Evolutionary conservation across 116 monocot genomes (phyloP).

Genomic region (Cymodocea nodosa): DNA sequence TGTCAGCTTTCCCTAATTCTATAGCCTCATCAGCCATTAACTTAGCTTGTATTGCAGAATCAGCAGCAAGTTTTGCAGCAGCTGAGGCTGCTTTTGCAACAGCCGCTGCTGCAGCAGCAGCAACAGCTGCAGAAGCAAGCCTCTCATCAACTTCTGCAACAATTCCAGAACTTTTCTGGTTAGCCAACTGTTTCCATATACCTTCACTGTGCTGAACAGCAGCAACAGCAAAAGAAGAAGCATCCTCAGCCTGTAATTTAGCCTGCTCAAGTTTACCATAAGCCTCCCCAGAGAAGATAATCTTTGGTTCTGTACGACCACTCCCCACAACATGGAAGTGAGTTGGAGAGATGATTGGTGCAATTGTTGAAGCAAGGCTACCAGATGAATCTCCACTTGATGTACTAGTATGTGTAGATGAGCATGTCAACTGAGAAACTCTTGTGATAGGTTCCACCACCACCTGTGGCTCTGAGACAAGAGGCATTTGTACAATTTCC

Average conservation of each 20-base stretch:
- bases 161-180: conserved; percentile 35
- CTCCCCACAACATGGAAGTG: conserved; percentile 33
- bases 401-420: conserved; percentile 12
- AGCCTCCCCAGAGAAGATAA: conserved; percentile 52
- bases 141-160: conserved; percentile 48
- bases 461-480: conserved; percentile 13
- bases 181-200: conserved; percentile 62
- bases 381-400: conserved; percentile 14
- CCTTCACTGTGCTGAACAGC: conserved; percentile 52
- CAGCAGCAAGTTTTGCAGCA: conserved; percentile 78
- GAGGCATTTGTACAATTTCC: too few species aligned
- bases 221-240: conserved; percentile 57
- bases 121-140: conserved; percentile 81
- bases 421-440: conserved; percentile 2
- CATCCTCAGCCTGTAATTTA: conserved; percentile 69
- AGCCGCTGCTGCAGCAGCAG: conserved; percentile 54
- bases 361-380: conserved; percentile 11
- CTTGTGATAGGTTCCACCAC: conserved; percentile 20
- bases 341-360: conserved; percentile 18
- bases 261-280: conserved; percentile 60
- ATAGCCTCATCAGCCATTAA: conserved; percentile 85
- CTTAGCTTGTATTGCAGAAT: conserved; percentile 79
- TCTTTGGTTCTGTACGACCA: conserved; percentile 24
- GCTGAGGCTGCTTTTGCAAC: conserved; percentile 92
- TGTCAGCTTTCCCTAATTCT: conserved; percentile 17